phyloP scores from a whole-genome alignment of 2,329 filamentous ascomycete species.

The Hypoxylon sp. region DNA sequence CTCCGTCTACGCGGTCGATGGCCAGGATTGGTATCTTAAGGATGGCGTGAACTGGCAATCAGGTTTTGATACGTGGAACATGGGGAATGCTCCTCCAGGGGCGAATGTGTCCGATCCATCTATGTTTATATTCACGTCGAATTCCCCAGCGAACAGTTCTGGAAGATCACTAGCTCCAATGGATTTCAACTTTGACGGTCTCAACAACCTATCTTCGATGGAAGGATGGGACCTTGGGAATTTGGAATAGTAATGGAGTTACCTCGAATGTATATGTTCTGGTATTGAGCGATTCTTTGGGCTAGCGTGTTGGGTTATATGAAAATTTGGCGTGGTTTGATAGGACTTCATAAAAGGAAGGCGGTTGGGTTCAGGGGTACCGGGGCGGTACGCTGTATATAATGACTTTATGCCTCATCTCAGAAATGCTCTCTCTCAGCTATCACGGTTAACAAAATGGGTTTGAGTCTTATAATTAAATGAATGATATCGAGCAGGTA shows the following conservation, averaged over 20 bases:
- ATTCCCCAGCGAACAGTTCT: constrained; percentile 33
- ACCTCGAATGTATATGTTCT: constrained; percentile 20
- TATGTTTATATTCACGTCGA: constrained; percentile 53
- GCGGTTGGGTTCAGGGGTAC: background rate
- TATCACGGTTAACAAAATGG: constrained; percentile 11
- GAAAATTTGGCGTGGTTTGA: constrained; percentile 7
- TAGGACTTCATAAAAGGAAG: constrained; percentile 2
- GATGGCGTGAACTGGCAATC: constrained; percentile 72
- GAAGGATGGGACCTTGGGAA: constrained; percentile 53
- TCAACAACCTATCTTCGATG: constrained; percentile 50
- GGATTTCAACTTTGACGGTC: constrained; percentile 51
- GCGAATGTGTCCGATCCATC: constrained; percentile 53
- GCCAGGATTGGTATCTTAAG: constrained; percentile 71
- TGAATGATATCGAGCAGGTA: background rate
- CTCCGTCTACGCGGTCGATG: constrained; percentile 62
- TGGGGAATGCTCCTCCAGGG: constrained; percentile 50
- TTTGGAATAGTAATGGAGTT: constrained; percentile 42
- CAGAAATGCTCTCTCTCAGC: constrained; percentile 1
- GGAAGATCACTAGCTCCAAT: constrained; percentile 44
- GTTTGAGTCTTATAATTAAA: background rate
- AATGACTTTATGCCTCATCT: constrained; percentile 14
- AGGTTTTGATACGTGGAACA: constrained; percentile 69
- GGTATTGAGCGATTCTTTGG: background rate
- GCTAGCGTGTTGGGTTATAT: constrained; percentile 9
- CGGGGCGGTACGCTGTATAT: constrained; percentile 26